Conservation (phyloP, 1,284 basidiomycete genomes). For the Cryptococcus sp. region DNA sequence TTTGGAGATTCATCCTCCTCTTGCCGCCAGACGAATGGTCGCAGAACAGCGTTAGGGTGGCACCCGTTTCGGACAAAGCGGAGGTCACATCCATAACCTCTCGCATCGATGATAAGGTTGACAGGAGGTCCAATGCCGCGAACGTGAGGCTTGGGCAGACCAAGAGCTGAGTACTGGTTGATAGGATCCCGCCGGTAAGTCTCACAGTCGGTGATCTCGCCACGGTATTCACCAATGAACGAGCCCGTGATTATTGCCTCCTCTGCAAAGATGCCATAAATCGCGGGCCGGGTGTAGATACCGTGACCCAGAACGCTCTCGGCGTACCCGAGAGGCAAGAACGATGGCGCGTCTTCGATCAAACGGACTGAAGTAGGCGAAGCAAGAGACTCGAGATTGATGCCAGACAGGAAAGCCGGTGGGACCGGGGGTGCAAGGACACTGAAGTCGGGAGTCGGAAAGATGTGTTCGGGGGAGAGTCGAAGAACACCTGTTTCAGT, state of each 20-base stretch:
- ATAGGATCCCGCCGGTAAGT: slow-evolving; percentile 54
- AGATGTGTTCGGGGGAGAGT: slow-evolving; percentile 36
- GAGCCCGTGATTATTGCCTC: slow-evolving; percentile 29
- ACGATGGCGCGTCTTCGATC: slow-evolving; percentile 39
- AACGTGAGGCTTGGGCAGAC: slow-evolving; percentile 66
- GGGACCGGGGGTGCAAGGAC: slow-evolving; percentile 51
- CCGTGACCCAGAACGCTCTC: slow-evolving; percentile 29
- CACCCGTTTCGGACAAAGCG: slow-evolving; percentile 83
- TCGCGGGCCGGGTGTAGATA: slow-evolving; percentile 43
- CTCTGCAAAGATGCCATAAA: slow-evolving; percentile 48
- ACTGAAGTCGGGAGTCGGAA: slow-evolving; percentile 54
- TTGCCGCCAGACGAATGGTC: slow-evolving; percentile 63
- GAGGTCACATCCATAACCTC: slow-evolving; percentile 72
- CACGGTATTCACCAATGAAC: slow-evolving; percentile 49
- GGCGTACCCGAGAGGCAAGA: slow-evolving; percentile 42
- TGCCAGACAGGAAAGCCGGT: slow-evolving; percentile 42
- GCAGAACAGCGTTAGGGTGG: slow-evolving; percentile 81
- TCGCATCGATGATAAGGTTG: slow-evolving; percentile 76
- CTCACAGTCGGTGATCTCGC: slow-evolving; percentile 45
- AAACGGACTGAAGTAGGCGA: slow-evolving; percentile 28
- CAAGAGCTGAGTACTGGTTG: slow-evolving; percentile 59
- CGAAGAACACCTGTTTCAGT: slow-evolving; percentile 42
- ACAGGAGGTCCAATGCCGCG: slow-evolving; percentile 78
- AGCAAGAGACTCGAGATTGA: slow-evolving; percentile 32
- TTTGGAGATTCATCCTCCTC: slow-evolving; percentile 43